Evolutionary conservation across 176 grass and related monocot genomes (phyloP), one percentile per base, ranked within the genome.

Genomic region (Carex littledalei): DNA sequence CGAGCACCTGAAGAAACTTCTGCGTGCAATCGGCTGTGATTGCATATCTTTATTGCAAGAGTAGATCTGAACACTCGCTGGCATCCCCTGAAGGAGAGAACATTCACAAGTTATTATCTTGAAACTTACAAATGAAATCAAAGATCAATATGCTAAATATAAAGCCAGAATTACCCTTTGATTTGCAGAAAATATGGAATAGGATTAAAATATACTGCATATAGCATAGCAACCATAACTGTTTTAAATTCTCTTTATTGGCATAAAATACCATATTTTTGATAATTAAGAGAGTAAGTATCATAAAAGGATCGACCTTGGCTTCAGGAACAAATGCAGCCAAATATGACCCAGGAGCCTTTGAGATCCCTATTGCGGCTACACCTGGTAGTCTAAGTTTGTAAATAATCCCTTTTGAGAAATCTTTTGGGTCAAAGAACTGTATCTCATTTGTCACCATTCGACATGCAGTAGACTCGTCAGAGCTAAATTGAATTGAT

Each of bases 401-500:
- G 88, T 87, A 78, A 49, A 85, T 85, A 90, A 88, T 56, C 55
- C 93, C 95, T 88, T 93, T 95, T 4, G 89, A 77, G 53, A 98
- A 98, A 86, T 93, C 88, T 43, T 98, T 98, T 87, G 91, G 76
- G 63, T 95, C 91, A 21, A 95, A 90, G 85, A 95, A 95, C 24
- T 93, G 93, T 79, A 95, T 93, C 86, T 95, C 93, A 84, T 98
- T 95, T 82, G 95, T 91, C 41, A 73, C 84, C 92, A 94, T 91
- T 53, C 91, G 87, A 67, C 93, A 98, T 67, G 88, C 95, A 29
- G 94, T 89, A 64, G 89, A 94, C 88, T 93, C 95, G 79, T 98
- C 93, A 61, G 84, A 92, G 14, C 89, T 92, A 85, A 98, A 98
- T 65, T 92, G 89, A 89, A 95, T 64, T 79, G 94, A 89, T 77